phyloP scores from a whole-genome alignment of 257 asterid genomes.

The Solanum megistacrolobum region DNA sequence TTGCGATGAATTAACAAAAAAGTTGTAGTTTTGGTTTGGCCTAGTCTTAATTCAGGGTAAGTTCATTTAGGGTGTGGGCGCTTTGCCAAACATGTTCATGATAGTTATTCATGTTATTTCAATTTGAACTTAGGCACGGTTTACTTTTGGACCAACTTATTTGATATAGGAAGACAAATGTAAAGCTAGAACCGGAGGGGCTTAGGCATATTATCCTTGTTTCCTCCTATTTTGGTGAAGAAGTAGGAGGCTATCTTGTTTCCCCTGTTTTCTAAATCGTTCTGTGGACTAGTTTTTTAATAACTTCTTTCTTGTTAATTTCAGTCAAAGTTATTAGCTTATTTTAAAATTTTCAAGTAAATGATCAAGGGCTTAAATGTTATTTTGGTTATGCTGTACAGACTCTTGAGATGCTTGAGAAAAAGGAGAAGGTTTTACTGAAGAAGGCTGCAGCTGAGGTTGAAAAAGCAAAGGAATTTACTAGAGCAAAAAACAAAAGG shows the following conservation, averaged over 20 bases:
- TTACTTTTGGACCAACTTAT: not conserved
- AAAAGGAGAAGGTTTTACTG: slow-evolving; percentile 60
- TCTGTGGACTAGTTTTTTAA: not conserved
- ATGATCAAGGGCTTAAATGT: not conserved
- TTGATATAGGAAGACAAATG: not conserved
- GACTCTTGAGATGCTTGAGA: slow-evolving; percentile 88
- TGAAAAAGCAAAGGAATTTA: slow-evolving; percentile 71
- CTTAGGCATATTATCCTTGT: not conserved
- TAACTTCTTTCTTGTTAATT: not conserved
- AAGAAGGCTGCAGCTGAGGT: slow-evolving; percentile 66
- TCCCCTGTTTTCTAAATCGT: not conserved
- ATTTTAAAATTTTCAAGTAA: not conserved
- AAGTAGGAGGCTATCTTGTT: not conserved
- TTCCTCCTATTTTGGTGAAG: not conserved
- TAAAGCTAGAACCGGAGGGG: not conserved
- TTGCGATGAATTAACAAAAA: not conserved
- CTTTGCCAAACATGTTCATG: not conserved
- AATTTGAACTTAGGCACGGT: not conserved
- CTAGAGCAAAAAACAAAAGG: slow-evolving; percentile 71
- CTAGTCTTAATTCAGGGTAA: not conserved
- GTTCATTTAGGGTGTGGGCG: not conserved
- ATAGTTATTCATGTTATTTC: not conserved
- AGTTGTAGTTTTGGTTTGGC: not conserved
- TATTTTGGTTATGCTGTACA: slow-evolving; percentile 14
- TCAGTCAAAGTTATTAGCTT: not conserved